Percentiles rank a stretch among this genome's conserved stretches.
phyloP scores from a whole-genome alignment of 1,284 basidiomycete genomes.

The Calocybe gambosa region DNA sequence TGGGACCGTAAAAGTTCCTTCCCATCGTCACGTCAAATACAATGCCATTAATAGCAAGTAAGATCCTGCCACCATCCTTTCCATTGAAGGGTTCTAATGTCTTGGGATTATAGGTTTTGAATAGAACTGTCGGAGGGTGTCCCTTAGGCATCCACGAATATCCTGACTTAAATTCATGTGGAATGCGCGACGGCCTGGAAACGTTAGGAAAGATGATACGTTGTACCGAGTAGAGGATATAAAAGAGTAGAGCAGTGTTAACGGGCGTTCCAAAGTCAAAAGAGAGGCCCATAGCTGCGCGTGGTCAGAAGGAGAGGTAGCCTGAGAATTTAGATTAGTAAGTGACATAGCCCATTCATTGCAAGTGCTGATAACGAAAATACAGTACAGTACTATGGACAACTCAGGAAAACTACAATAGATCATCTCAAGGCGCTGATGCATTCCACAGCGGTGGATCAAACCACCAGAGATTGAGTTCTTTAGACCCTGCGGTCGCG shows the following conservation, averaged over 20 bases:
- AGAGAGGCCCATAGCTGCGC: constrained; percentile 17
- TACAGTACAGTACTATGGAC: too few relatives aligned
- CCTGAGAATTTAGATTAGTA: neutral
- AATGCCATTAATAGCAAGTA: constrained; percentile 81
- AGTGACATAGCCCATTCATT: too few relatives aligned
- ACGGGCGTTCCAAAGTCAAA: constrained; percentile 61
- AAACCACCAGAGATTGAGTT: neutral
- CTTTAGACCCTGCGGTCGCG: neutral
- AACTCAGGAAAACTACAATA: too few relatives aligned
- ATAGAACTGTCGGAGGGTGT: constrained; percentile 74
- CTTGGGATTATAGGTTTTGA: constrained; percentile 71
- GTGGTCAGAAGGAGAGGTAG: neutral
- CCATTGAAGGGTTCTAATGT: constrained; percentile 70
- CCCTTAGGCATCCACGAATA: constrained; percentile 85
- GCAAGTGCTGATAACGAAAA: too few relatives aligned
- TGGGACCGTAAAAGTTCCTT: constrained; percentile 87
- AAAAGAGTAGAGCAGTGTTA: constrained; percentile 70
- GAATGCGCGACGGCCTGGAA: constrained; percentile 40
- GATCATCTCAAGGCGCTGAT: neutral
- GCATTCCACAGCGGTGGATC: neutral
- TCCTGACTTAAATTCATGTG: constrained; percentile 66
- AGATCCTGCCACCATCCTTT: constrained; percentile 61
- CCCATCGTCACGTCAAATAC: constrained; percentile 92
- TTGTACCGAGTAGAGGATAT: constrained; percentile 74
- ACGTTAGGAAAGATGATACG: constrained; percentile 65